Conservation (phyloP, 805 yeast species). For the Hanseniaspora jakobsenii region DNA sequence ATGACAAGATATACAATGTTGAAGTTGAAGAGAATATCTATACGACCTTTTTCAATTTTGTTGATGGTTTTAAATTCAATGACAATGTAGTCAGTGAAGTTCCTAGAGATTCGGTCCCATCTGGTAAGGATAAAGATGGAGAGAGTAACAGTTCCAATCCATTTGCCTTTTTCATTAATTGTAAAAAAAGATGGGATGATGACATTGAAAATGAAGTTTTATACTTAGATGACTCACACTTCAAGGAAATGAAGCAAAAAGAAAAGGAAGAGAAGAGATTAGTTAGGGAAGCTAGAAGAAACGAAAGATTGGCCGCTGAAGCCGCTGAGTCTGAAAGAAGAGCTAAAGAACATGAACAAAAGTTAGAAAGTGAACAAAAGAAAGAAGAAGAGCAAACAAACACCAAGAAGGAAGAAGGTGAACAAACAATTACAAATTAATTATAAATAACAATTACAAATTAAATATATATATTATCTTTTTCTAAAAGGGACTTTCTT, state of each 20-base stretch:
- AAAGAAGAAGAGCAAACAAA: background rate
- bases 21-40: slow-evolving; percentile 80
- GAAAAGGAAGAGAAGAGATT: slow-evolving; percentile 18
- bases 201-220: slow-evolving; percentile 22
- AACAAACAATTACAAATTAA: too few relatives aligned
- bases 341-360: background rate
- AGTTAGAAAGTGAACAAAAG: background rate
- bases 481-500: too few relatives aligned
- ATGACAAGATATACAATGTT: slow-evolving; percentile 83
- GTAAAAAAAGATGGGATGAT: slow-evolving; percentile 22
- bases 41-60: slow-evolving; percentile 80
- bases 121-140: slow-evolving; percentile 43
- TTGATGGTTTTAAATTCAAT: slow-evolving; percentile 54
- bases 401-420: background rate
- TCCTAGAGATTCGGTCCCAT: too few relatives aligned
- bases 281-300: slow-evolving; percentile 7
- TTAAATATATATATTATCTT: too few relatives aligned
- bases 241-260: slow-evolving; percentile 19
- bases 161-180: slow-evolving; percentile 10
- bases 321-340: background rate
- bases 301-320: slow-evolving; percentile 12
- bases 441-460: too few relatives aligned
- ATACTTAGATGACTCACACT: slow-evolving; percentile 24
- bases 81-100: slow-evolving; percentile 6
- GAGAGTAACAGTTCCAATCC: slow-evolving; percentile 24